Evolutionary conservation across 176 grass and related monocot genomes (phyloP).

Genomic region (Raddia guianensis): DNA sequence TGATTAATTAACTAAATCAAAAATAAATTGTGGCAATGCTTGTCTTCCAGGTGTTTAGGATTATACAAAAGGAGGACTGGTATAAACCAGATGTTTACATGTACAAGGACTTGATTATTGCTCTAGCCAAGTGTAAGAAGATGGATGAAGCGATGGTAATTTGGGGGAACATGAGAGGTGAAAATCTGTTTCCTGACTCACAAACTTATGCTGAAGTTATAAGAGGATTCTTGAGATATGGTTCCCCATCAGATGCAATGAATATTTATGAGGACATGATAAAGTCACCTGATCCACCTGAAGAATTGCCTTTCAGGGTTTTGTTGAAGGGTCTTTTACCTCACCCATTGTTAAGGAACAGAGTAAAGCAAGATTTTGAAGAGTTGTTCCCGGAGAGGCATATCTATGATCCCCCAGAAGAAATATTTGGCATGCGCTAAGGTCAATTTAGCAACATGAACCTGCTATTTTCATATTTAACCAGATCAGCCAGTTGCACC

Average conservation of each 20-base stretch:
- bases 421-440: slow-evolving; percentile 88
- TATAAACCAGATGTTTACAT: slow-evolving; percentile 95
- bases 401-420: slow-evolving; percentile 97
- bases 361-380: slow-evolving; percentile 97
- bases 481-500: slow-evolving; percentile 10
- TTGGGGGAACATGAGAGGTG: slow-evolving; percentile 81
- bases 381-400: slow-evolving; percentile 86
- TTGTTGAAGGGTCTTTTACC: slow-evolving; percentile 91
- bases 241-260: slow-evolving; percentile 95
- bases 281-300: slow-evolving; percentile 78
- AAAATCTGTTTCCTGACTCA: slow-evolving; percentile 80
- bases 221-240: slow-evolving; percentile 86
- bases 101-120: slow-evolving; percentile 93
- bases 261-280: slow-evolving; percentile 96
- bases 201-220: slow-evolving; percentile 94
- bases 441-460: background rate
- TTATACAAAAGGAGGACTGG: slow-evolving; percentile 91
- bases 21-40: slow-evolving; percentile 7
- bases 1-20: background rate
- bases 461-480: slow-evolving; percentile 8
- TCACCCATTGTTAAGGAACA: slow-evolving; percentile 81
- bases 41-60: slow-evolving; percentile 72
- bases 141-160: slow-evolving; percentile 87
- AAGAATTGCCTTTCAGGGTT: slow-evolving; percentile 89
- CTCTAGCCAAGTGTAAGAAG: slow-evolving; percentile 85